Conservation (phyloP, 495 filamentous ascomycete genomes). For the Xylaria sp. region DNA sequence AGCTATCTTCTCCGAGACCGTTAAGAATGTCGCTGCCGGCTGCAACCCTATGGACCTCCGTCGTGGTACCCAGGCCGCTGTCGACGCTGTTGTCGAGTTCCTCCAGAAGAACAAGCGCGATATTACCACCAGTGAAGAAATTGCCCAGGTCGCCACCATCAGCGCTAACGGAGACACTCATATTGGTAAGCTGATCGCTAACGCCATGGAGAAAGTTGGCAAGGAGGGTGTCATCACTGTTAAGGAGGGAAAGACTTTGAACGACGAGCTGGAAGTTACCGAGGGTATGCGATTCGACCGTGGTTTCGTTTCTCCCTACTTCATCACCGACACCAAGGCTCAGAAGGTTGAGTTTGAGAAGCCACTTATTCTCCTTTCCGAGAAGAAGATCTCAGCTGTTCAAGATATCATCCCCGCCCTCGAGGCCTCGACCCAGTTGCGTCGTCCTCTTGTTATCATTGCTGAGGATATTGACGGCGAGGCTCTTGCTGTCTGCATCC, state of each 20-base stretch:
- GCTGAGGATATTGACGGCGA: conserved; percentile 99
- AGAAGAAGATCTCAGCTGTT: conserved; percentile 99
- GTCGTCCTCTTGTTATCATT: conserved; percentile 96
- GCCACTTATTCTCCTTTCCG: conserved; percentile 94
- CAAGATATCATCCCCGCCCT: conserved; percentile 98
- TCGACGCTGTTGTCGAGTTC: conserved; percentile 92
- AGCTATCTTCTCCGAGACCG: conserved; percentile 99
- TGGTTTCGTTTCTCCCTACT: conserved; percentile 97
- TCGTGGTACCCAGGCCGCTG: conserved; percentile 94
- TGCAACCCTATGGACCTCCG: conserved; percentile 99
- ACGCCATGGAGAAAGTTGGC: conserved; percentile 99
- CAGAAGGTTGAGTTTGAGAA: conserved; percentile 99
- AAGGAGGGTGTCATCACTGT: conserved; percentile 99
- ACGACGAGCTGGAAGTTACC: conserved; percentile 97
- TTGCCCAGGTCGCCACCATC: conserved; percentile 98
- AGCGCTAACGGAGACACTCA: conserved; percentile 96
- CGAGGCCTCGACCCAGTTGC: conserved; percentile 92
- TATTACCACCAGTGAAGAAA: conserved; percentile 96
- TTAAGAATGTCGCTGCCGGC: conserved; percentile 98
- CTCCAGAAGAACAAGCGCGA: conserved; percentile 92
- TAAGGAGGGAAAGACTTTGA: conserved; percentile 98
- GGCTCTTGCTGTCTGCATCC: conserved; percentile 96
- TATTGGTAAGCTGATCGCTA: conserved; percentile 94
- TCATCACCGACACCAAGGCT: conserved; percentile 98
- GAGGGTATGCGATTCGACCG: conserved; percentile 99